Conservation (phyloP, 2,329 filamentous ascomycete species). For the Aureobasidium sp. region DNA sequence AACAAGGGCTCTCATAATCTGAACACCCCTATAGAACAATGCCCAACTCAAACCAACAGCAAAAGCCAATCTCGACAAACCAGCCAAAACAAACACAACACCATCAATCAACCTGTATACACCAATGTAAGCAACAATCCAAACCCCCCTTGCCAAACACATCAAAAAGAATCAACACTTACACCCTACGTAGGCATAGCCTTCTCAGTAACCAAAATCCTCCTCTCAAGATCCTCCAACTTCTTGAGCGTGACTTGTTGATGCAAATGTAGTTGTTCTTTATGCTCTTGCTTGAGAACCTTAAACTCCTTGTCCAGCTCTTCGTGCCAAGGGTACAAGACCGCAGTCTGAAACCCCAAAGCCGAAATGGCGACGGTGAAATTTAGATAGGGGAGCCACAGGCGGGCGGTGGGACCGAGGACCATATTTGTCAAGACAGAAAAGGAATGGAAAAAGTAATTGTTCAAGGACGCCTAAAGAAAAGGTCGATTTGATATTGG, state of each 20-base stretch:
- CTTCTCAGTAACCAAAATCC: slow-evolving; percentile 5
- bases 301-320: slow-evolving; percentile 23
- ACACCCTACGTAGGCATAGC: background rate
- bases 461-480: background rate
- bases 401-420: slow-evolving; percentile 16
- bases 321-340: slow-evolving; percentile 25
- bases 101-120: no score
- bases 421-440: slow-evolving; percentile 18
- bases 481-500: background rate
- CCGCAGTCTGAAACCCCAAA: slow-evolving; percentile 22
- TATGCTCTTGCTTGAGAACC: slow-evolving; percentile 20
- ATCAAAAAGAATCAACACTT: background rate
- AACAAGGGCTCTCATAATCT: background rate
- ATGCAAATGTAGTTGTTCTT: slow-evolving; percentile 16
- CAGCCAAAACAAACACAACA: no score
- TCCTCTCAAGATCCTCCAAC: slow-evolving; percentile 4
- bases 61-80: no score
- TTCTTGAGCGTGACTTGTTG: slow-evolving; percentile 10
- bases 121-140: background rate
- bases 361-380: slow-evolving; percentile 23
- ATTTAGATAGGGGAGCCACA: slow-evolving; percentile 22
- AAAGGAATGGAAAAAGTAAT: background rate
- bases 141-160: no score
- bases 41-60: background rate
- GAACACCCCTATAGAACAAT: background rate